These are phyloP conservation scores for Candida sp. DNA, from an alignment of 1,139 yeast genomes.

Conservation along the genomic window DNA sequence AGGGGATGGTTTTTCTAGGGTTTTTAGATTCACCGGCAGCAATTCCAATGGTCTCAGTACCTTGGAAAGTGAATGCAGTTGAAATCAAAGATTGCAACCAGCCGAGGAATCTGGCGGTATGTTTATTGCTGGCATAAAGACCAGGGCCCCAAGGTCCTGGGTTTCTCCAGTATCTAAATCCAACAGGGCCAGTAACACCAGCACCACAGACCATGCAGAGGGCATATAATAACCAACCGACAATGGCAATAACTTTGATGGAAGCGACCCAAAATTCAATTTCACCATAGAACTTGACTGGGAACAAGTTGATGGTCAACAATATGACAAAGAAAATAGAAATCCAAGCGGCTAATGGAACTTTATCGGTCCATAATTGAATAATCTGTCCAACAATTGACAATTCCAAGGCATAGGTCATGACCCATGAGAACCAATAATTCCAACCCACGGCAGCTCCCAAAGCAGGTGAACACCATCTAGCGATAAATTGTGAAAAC, in stretches of 20 bases:
- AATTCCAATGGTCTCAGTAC: slow-evolving; percentile 80
- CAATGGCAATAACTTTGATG: slow-evolving; percentile 64
- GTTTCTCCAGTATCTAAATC: slow-evolving; percentile 87
- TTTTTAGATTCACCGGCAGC: slow-evolving; percentile 87
- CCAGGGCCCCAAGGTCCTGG: slow-evolving; percentile 89
- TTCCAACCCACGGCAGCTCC: slow-evolving; percentile 83
- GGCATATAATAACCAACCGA: slow-evolving; percentile 69
- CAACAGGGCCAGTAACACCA: slow-evolving; percentile 65
- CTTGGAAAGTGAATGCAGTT: slow-evolving; percentile 80
- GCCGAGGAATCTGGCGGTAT: slow-evolving; percentile 60
- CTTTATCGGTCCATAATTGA: slow-evolving; percentile 69
- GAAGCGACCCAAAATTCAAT: slow-evolving; percentile 53
- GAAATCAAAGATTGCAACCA: slow-evolving; percentile 62
- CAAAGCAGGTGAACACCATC: slow-evolving; percentile 67
- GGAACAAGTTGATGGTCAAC: slow-evolving; percentile 33
- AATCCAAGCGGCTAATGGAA: slow-evolving; percentile 78
- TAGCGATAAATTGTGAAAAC: slow-evolving; percentile 49
- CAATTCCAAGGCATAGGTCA: slow-evolving; percentile 78
- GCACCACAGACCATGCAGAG: slow-evolving; percentile 74
- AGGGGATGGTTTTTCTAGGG: slow-evolving; percentile 80
- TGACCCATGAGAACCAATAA: slow-evolving; percentile 88
- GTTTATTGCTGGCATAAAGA: slow-evolving; percentile 32
- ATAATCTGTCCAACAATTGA: slow-evolving; percentile 78
- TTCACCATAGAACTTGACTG: slow-evolving; percentile 45
- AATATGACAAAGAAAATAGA: slow-evolving; percentile 53